Evolutionary conservation across 2,329 filamentous ascomycete species (phyloP).

Genomic region (Geosmithia morbida): DNA sequence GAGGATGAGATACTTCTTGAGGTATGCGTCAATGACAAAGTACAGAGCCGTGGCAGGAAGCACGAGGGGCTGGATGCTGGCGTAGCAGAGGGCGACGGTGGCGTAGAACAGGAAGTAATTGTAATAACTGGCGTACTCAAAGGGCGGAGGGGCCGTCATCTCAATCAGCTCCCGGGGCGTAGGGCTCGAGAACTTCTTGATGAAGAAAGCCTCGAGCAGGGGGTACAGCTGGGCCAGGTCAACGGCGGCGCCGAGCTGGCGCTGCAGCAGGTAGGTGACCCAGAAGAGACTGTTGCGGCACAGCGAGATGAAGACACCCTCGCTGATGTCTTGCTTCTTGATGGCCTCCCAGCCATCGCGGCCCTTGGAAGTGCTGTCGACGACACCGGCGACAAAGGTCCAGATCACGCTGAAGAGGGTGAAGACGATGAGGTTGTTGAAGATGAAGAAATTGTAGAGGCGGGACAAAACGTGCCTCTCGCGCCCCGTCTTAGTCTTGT

Average conservation of each 20-base stretch:
- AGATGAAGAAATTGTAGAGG: slow-evolving; percentile 88
- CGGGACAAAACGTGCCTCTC: slow-evolving; percentile 85
- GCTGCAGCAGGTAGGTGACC: slow-evolving; percentile 86
- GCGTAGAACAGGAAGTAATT: slow-evolving; percentile 95
- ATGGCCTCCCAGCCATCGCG: slow-evolving; percentile 57
- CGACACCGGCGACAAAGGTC: slow-evolving; percentile 53
- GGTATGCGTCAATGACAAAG: slow-evolving; percentile 71
- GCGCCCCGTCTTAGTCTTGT: slow-evolving; percentile 80
- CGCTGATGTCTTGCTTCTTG: slow-evolving; percentile 44
- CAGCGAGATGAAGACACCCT: slow-evolving; percentile 55
- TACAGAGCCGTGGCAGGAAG: slow-evolving; percentile 79
- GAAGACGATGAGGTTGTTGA: slow-evolving; percentile 94
- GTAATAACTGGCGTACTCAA: slow-evolving; percentile 95
- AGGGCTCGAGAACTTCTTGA: slow-evolving; percentile 70
- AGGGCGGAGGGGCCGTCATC: slow-evolving; percentile 78
- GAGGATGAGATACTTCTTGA: slow-evolving; percentile 91
- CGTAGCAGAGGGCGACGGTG: slow-evolving; percentile 77
- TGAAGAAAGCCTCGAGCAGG: slow-evolving; percentile 70
- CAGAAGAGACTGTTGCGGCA: slow-evolving; percentile 81
- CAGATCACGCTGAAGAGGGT: slow-evolving; percentile 80
- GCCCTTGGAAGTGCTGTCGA: slow-evolving; percentile 40
- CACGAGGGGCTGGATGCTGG: slow-evolving; percentile 73
- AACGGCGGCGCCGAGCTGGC: slow-evolving; percentile 84
- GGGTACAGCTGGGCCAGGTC: slow-evolving; percentile 85
- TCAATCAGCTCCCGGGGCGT: slow-evolving; percentile 88